Evolutionary conservation across 2,329 filamentous ascomycete genomes (phyloP), one percentile per base, ranked within the genome.

Genomic region (Knufia fluminis): DNA sequence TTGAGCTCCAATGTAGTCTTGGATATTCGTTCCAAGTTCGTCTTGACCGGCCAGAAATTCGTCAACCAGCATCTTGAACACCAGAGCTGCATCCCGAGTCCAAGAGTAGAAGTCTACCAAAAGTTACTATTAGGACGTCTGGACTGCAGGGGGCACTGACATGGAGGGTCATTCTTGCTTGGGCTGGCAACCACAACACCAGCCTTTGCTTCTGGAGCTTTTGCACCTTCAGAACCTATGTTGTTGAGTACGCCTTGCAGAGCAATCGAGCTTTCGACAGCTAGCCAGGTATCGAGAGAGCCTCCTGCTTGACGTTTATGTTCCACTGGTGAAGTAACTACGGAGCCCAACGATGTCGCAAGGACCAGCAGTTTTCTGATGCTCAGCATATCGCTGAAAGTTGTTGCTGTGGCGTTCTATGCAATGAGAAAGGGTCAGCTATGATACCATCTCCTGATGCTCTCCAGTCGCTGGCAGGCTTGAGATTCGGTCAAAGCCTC

Each of bases 31-130:
- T 61, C 83, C 79, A 20, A 87, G 68, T 24, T 68, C 66, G 1
- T 70, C 66, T 57, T 83, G 75, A 40, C 82, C 84, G 36, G 68
- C 68, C 50, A 79, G 69, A 59, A 88, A 83, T n/a, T 76, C 73
- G 57, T 89, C 85, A 4, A 85, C 72, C 17, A 90, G 68, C 40
- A 73, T 71, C 68, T 86, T 87, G 67, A 84, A 79, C 3, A 80
- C 79, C 26, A 90, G 72, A 19, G 82, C 82, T n/a, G 82, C 75
- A 62, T 91, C 86, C 62, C 85, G 71, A 3, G 81, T 87, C 85
- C 85, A 90, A 1, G 83, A 86, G 62, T 80, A 90, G 62, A 76
- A 88, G 66, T 90, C 46, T 48, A 33, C 2, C 7, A 24, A 20
- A 8, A 4, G 20, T 43, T 8, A 26, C 20, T 22, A 31, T 35